Evolutionary conservation across 192 early-diverging fungal species (phyloP).

Genomic region (Backusella sp.): DNA sequence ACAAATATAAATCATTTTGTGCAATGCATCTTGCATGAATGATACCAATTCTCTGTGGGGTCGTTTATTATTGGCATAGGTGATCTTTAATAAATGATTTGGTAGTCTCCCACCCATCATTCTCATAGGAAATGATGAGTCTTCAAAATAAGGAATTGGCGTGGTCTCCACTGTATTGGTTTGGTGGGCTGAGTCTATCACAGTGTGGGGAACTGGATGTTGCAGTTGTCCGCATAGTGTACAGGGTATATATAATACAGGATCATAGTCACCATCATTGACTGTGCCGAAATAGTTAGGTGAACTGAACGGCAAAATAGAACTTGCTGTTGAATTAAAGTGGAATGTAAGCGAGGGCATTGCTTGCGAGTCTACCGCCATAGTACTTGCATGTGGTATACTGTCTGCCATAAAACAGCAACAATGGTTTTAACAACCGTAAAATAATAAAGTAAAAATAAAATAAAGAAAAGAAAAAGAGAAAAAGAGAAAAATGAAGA

Average conservation of each 20-base stretch:
- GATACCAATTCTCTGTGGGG: background rate
- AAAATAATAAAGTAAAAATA: background rate
- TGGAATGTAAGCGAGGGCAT: background rate
- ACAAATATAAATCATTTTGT: slow-evolving; percentile 1
- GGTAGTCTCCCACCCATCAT: background rate
- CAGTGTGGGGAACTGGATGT: background rate
- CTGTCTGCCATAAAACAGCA: background rate
- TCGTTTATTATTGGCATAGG: background rate
- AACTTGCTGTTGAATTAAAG: background rate
- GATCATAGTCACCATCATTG: background rate
- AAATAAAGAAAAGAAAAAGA: background rate
- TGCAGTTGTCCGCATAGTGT: background rate
- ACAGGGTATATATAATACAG: background rate
- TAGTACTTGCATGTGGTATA: background rate
- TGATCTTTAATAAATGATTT: background rate
- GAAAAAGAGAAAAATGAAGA: background rate
- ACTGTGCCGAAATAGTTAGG: background rate
- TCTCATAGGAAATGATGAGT: background rate
- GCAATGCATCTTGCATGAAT: background rate
- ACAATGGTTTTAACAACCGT: background rate
- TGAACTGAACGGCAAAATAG: background rate
- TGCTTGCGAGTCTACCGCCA: background rate
- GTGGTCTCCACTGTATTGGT: background rate
- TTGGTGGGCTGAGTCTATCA: background rate
- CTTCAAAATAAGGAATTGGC: background rate